phyloP scores from a whole-genome alignment of 2,329 filamentous ascomycete species.

The Talaromyces amestolkiae region DNA sequence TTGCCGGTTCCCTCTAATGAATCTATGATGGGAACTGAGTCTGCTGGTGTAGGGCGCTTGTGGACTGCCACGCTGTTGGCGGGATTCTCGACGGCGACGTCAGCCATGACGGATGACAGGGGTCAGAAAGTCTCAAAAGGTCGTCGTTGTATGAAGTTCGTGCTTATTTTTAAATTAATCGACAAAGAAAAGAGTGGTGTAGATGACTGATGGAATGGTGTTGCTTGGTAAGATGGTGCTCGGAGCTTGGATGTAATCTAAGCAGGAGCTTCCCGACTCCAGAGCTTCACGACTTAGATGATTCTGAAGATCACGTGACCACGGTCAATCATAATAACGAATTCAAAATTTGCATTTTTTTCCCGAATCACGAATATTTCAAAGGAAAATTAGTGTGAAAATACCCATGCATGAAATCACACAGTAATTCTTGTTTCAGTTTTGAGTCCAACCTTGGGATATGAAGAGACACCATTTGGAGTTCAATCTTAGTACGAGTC shows the following conservation, averaged over 20 bases:
- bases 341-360: not conserved
- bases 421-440: not conserved
- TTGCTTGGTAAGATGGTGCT: not conserved
- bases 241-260: conserved; percentile 5
- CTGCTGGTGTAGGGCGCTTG: conserved; percentile 73
- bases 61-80: conserved; percentile 70
- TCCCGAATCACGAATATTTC: not conserved
- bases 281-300: conserved; percentile 1
- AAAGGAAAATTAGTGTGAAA: not conserved
- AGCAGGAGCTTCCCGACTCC: conserved; percentile 1
- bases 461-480: not conserved
- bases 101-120: conserved; percentile 63
- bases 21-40: conserved; percentile 84
- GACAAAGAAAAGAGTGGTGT: not conserved
- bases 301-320: not conserved
- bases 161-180: not conserved
- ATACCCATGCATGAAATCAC: too few relatives aligned
- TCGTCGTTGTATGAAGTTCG: not conserved
- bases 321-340: not conserved
- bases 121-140: not conserved
- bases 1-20: conserved; percentile 78
- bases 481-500: not conserved
- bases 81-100: conserved; percentile 80
- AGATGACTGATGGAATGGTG: not conserved
- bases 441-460: not conserved